Evolutionary conservation across 352 stramenopile species (phyloP), one percentile per base, ranked within the genome.

Genomic region (Phytophthora brassicae): DNA sequence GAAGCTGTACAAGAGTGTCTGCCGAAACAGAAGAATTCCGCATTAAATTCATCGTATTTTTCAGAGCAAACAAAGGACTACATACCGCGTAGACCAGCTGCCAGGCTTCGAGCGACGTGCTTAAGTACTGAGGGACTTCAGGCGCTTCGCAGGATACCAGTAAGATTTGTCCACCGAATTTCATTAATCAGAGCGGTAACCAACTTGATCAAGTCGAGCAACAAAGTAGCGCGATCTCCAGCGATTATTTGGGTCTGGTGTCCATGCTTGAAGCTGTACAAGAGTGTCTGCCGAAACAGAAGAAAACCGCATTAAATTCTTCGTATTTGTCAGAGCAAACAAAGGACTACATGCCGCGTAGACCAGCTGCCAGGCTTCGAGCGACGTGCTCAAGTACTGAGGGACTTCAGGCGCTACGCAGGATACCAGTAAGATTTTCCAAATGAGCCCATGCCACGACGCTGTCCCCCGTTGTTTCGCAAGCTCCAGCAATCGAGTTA

Each of bases 131-230:
- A 13, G 72, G 59, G 28, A 78, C 59, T 29, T 68, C 55, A 14
- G 66, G 39, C 4, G 77, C 58, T 56, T 86, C 79, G 39, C 79
- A 87, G 2, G 70, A 66, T 0, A 89, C 75, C 6, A 90, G 61
- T 31, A 88, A 35, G 11, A 73, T 29, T 60, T 41, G 73, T 72
- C 75, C 73, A 83, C 31, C 76, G 59, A 56, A 86, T 74, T 11
- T 69, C 71, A 39, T 89, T 89, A 20, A 81, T 64, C 16, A 90
- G 54, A 24, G 89, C 81, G 6, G 75, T 58, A 22, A 88, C 47
- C 17, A 91, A 52, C 28, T 87, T 87, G 54, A 86, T 64, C 41
- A 89, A 54, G 16, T 91, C 81, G 7, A 88, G 46, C 1, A 77
- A 31, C 20, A 90, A 55, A 8, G 50, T 66, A 19, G 52, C 39